Evolutionary conservation across 2,329 filamentous ascomycete species (phyloP).

Genomic region (Aspergillus sp.): DNA sequence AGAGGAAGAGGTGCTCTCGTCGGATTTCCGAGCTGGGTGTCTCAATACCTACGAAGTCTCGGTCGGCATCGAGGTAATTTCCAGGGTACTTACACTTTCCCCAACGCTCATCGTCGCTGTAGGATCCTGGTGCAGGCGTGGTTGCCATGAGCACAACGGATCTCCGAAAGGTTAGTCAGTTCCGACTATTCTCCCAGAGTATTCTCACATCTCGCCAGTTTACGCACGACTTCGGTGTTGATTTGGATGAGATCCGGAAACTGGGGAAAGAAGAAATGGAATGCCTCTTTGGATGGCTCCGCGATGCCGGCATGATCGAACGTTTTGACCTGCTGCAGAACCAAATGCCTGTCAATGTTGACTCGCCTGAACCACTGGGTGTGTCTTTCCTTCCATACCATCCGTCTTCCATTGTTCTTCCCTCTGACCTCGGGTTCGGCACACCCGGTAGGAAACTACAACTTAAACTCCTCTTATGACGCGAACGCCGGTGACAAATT

Average conservation of each 20-base stretch:
- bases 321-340: neutral
- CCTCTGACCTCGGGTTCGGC: neutral
- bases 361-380: neutral
- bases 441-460: constrained; percentile 1
- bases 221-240: neutral
- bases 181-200: neutral
- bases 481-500: constrained; percentile 1
- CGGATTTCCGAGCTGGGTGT: neutral
- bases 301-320: neutral
- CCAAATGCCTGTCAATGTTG: neutral
- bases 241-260: neutral
- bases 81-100: neutral
- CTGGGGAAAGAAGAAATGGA: neutral
- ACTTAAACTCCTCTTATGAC: neutral
- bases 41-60: neutral
- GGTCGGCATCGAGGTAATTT: neutral
- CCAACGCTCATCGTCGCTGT: neutral
- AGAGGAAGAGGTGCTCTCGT: neutral
- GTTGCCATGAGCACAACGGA: neutral
- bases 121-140: neutral
- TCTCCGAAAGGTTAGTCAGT: neutral
- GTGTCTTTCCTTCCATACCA: neutral
- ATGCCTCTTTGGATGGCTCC: neutral
- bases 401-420: neutral
- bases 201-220: neutral